A percentile compares a stretch with the other conserved stretches of the same genome.
phyloP scores from a whole-genome alignment of 2,329 filamentous ascomycete species.

The Alternaria longipes region DNA sequence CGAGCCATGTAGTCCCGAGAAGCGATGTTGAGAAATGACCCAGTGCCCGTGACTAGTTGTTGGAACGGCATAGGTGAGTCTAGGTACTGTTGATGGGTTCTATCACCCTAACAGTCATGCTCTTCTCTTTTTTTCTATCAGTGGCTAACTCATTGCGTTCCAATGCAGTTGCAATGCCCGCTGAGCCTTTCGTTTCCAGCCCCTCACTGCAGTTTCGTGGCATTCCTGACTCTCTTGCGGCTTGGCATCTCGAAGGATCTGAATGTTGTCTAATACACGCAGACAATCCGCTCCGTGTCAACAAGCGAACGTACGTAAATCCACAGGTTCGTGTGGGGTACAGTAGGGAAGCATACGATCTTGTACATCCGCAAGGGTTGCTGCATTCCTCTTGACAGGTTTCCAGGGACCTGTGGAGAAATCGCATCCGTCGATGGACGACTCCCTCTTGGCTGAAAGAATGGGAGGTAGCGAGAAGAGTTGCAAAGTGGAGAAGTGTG shows the following conservation, averaged over 20 bases:
- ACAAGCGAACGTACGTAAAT: background rate
- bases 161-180: background rate
- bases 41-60: slow-evolving; percentile 68
- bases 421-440: background rate
- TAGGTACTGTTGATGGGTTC: background rate
- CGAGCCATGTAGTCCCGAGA: slow-evolving; percentile 59
- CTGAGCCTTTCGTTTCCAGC: background rate
- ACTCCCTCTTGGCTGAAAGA: background rate
- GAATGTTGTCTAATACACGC: slow-evolving; percentile 80
- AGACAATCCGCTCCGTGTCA: slow-evolving; percentile 66
- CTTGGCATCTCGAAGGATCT: slow-evolving; percentile 72
- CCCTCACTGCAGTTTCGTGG: slow-evolving; percentile 66
- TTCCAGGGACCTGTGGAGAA: background rate
- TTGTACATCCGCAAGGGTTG: background rate
- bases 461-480: background rate
- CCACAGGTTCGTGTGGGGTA: background rate
- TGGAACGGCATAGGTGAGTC: slow-evolving; percentile 68
- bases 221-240: slow-evolving; percentile 67
- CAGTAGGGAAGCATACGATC: background rate
- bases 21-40: slow-evolving; percentile 52
- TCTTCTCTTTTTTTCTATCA: background rate
- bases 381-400: background rate
- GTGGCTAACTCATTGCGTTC: background rate
- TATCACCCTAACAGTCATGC: background rate
- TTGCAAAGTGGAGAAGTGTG: background rate